A percentile compares a stretch with the other conserved stretches of the same genome.
Evolutionary conservation across 352 stramenopile genomes (phyloP).

Genomic region (Pythium folliculosum): DNA sequence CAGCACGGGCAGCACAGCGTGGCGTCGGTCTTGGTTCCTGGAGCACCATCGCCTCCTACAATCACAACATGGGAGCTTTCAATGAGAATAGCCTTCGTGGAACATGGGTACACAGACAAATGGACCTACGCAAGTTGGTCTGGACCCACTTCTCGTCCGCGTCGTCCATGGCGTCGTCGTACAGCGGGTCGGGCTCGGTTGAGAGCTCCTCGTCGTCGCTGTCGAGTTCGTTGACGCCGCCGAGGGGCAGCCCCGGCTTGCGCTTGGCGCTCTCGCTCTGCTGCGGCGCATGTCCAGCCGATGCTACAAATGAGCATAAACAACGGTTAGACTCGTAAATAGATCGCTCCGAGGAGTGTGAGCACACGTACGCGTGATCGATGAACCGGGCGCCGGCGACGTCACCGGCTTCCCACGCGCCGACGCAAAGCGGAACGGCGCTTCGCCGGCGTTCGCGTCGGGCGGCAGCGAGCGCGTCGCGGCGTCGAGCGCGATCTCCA

Average conservation of each 20-base stretch:
- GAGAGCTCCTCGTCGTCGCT: slow-evolving; percentile 23
- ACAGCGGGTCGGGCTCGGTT: slow-evolving; percentile 54
- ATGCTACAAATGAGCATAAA: slow-evolving; percentile 1
- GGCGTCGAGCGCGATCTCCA: slow-evolving; percentile 55
- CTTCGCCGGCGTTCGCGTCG: slow-evolving; percentile 18
- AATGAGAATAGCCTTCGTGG: too few species aligned
- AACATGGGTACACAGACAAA: too few species aligned
- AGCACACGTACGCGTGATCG: slow-evolving; percentile 22
- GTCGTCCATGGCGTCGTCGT: slow-evolving; percentile 65
- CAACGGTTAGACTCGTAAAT: neutral
- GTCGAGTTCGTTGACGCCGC: slow-evolving; percentile 24
- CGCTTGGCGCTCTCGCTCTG: slow-evolving; percentile 32
- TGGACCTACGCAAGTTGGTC: slow-evolving; percentile 49
- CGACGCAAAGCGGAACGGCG: slow-evolving; percentile 47
- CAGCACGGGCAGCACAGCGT: slow-evolving; percentile 78
- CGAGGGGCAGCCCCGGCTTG: slow-evolving; percentile 31
- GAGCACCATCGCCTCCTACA: slow-evolving; percentile 3
- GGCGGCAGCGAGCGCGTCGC: slow-evolving; percentile 1
- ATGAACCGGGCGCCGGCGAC: slow-evolving; percentile 20
- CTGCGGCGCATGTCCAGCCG: slow-evolving; percentile 34
- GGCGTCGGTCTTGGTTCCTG: slow-evolving; percentile 40
- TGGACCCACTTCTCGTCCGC: slow-evolving; percentile 73
- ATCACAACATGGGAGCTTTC: neutral
- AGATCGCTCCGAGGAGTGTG: neutral
- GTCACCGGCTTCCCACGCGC: slow-evolving; percentile 2